Evolutionary conservation across 1,139 yeast genomes (phyloP), one percentile per base, ranked within the genome.

Genomic region (Pichia sp.): DNA sequence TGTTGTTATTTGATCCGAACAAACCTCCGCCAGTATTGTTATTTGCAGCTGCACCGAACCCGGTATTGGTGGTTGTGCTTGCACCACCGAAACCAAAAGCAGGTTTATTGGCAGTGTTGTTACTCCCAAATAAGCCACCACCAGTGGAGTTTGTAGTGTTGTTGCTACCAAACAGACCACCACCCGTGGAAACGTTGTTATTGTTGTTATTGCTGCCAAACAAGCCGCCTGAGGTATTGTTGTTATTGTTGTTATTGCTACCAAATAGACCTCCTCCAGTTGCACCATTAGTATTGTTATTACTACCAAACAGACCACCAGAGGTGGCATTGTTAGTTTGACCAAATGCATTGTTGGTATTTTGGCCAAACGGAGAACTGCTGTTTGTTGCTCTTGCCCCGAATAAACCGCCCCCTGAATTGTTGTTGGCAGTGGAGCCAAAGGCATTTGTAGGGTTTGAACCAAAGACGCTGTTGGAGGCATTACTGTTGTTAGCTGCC

Each of bases 31-130:
- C 16, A 8, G 52, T 42, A 12, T 18, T 39, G 39, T 22, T 51
- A 67, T 39, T 88, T 67, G 74, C 87, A 44, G 77, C 83, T 67
- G 74, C 87, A 44, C 77, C 83, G 42, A 79, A 77, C 1, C 75
- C 71, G 34, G 79, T 71, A 44, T 80, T 49, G 5, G 62, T 77
- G 61, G 63, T 23, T 21, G 48, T 61, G 22, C 28, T 44, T 21
- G 41, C 47, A 22, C 44, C 46, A 18, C 46, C 59, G 56, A 48
- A 55, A 50, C 67, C 66, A 10, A 70, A 59, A 12, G 62, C 36
- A 8, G 46, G 46, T 19, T 70, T 50, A n/a, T 73, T 46, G n/a
- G 48, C 46, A 41, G 37, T 52, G 19, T 50, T 56, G 23, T 51
- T 50, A n/a, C 57, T 9, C 12, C 73, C 73, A 58, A 71, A 71